phyloP scores from a whole-genome alignment of 345 rosid species.

The Arabidopsis thaliana region TAIR10.1 NC_003074.8:4946501-4947000 shows the following conservation, averaged over 20 bases:
- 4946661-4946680: slow-evolving; percentile 92
- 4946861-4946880: slow-evolving; percentile 24
- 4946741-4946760: slow-evolving; percentile 97
- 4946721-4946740: slow-evolving; percentile 96
- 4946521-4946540: slow-evolving; percentile 97
- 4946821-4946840: neutral
- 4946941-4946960: slow-evolving; percentile 95
- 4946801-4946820: slow-evolving; percentile 7
- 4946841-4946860: slow-evolving; percentile 15
- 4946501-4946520: slow-evolving; percentile 96
- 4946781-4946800: slow-evolving; percentile 93
- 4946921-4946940: slow-evolving; percentile 98
- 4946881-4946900: slow-evolving; percentile 65
- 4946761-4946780: slow-evolving; percentile 84
- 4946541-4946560: slow-evolving; percentile 98
- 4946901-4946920: slow-evolving; percentile 99
- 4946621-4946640: slow-evolving; percentile 2
- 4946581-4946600: slow-evolving; percentile 52
- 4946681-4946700: slow-evolving; percentile 99
- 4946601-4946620: neutral
- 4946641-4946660: slow-evolving; percentile 39
- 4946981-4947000: slow-evolving; percentile 4
- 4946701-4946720: slow-evolving; percentile 95
- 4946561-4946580: slow-evolving; percentile 95
- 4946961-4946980: slow-evolving; percentile 13